phyloP scores from a whole-genome alignment of 2,329 filamentous ascomycete genomes.

The Aspergillus calidoustus region DNA sequence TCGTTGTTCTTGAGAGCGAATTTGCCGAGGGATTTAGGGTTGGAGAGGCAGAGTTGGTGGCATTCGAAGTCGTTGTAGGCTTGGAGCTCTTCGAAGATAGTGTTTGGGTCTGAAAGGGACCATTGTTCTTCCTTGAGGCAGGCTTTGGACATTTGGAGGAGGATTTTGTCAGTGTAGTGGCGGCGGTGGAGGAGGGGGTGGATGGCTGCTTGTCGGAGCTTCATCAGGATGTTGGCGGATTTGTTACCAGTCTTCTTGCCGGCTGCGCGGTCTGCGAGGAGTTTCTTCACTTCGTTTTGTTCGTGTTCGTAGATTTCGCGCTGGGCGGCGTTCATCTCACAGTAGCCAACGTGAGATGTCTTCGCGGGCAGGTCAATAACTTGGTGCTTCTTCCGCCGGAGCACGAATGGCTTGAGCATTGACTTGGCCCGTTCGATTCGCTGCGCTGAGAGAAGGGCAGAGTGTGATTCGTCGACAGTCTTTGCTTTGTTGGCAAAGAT shows the following conservation, averaged over 20 bases:
- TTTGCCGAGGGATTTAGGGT: constrained; percentile 56
- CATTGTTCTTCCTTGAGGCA: constrained; percentile 71
- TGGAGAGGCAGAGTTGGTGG: constrained; percentile 61
- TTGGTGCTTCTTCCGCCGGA: constrained; percentile 91
- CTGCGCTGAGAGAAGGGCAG: constrained; percentile 82
- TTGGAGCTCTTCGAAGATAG: constrained; percentile 59
- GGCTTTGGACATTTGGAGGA: constrained; percentile 77
- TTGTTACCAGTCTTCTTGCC: constrained; percentile 60
- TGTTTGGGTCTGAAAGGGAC: constrained; percentile 53
- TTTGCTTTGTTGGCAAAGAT: constrained; percentile 94
- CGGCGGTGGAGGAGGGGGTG: constrained; percentile 87
- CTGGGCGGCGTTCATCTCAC: constrained; percentile 76
- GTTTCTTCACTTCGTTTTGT: constrained; percentile 65
- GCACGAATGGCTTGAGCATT: constrained; percentile 93
- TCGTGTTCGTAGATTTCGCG: constrained; percentile 73
- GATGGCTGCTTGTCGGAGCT: constrained; percentile 87
- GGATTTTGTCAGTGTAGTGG: constrained; percentile 74
- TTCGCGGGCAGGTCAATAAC: constrained; percentile 87
- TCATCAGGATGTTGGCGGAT: constrained; percentile 77
- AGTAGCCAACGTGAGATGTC: constrained; percentile 76
- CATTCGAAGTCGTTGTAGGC: constrained; percentile 66
- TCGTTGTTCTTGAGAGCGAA: constrained; percentile 64
- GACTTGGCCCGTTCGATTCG: constrained; percentile 84
- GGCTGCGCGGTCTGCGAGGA: constrained; percentile 62
- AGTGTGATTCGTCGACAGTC: constrained; percentile 72